A percentile compares a stretch with the other conserved stretches of the same genome.
phyloP scores from a whole-genome alignment of 2,329 filamentous ascomycete genomes.

The Plectosphaerella sp. region DNA sequence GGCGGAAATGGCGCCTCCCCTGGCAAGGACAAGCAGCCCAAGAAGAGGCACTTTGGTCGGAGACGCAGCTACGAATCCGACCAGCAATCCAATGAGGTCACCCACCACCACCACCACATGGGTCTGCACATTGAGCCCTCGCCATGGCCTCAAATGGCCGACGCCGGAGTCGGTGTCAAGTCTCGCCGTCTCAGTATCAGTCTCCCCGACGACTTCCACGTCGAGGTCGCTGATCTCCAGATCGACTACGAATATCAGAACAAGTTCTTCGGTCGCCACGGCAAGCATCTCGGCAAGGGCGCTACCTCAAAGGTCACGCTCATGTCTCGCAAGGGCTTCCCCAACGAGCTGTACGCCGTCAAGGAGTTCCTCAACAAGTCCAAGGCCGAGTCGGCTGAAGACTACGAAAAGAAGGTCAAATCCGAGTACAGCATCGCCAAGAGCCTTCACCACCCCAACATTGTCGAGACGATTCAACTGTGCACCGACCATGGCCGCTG shows the following conservation, averaged over 20 bases:
- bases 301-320: slow-evolving; percentile 78
- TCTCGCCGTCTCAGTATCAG: slow-evolving; percentile 72
- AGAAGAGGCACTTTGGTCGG: slow-evolving; percentile 14
- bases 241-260: slow-evolving; percentile 67
- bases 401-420: slow-evolving; percentile 87
- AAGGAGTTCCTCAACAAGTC: slow-evolving; percentile 81
- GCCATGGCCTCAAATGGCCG: slow-evolving; percentile 59
- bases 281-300: slow-evolving; percentile 75
- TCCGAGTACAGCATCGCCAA: slow-evolving; percentile 87
- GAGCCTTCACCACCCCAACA: slow-evolving; percentile 80
- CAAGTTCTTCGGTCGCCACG: slow-evolving; percentile 66
- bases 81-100: slow-evolving; percentile 17
- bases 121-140: slow-evolving; percentile 36
- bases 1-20: slow-evolving; percentile 23
- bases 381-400: slow-evolving; percentile 61
- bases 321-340: slow-evolving; percentile 67
- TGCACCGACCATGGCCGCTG: slow-evolving; percentile 72
- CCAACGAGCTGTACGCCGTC: slow-evolving; percentile 70
- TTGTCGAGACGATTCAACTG: slow-evolving; percentile 74
- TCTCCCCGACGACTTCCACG: slow-evolving; percentile 68
- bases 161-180: slow-evolving; percentile 70
- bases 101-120: slow-evolving; percentile 16
- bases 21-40: slow-evolving; percentile 20
- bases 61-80: slow-evolving; percentile 43
- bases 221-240: slow-evolving; percentile 65